A percentile compares a stretch with the other conserved stretches of the same genome.
phyloP scores from a whole-genome alignment of 2,329 filamentous ascomycete genomes.

The Fusarium sambucinum region DNA sequence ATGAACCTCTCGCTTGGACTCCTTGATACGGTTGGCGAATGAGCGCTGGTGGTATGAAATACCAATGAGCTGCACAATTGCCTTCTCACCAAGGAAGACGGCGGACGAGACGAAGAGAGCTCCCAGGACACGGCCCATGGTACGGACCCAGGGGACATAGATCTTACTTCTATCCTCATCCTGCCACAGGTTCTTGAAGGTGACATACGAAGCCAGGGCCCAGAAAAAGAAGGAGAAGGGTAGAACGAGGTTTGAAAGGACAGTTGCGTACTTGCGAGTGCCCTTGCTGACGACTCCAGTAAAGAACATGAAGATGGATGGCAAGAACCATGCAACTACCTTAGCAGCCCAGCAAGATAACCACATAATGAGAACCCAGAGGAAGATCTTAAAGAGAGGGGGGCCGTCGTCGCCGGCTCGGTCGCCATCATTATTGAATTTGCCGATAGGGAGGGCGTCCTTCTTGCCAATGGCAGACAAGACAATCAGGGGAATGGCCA shows the following conservation, averaged over 20 bases:
- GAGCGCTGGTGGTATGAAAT: conserved; percentile 88
- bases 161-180: conserved; percentile 51
- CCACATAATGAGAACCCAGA: conserved; percentile 79
- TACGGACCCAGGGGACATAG: conserved; percentile 65
- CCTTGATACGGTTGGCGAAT: conserved; percentile 84
- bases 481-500: conserved; percentile 72
- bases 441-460: conserved; percentile 36
- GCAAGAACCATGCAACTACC: conserved; percentile 70
- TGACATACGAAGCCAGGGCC: conserved; percentile 71
- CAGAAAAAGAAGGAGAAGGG: conserved; percentile 77
- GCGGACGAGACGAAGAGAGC: conserved; percentile 76
- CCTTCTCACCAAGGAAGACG: conserved; percentile 81
- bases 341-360: conserved; percentile 75
- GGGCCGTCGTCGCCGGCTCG: conserved; percentile 53
- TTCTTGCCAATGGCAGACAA: conserved; percentile 58
- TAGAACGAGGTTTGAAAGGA: conserved; percentile 73
- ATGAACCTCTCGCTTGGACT: conserved; percentile 87
- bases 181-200: conserved; percentile 67
- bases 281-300: conserved; percentile 76
- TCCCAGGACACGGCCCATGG: conserved; percentile 73
- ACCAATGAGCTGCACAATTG: conserved; percentile 84
- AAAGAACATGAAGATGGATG: conserved; percentile 74
- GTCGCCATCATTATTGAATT: conserved; percentile 9
- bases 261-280: conserved; percentile 76
- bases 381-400: conserved; percentile 70